Base-by-base conservation (phyloP, 345 rosid genomes). In the Abelmoschus esculentus region DNA sequence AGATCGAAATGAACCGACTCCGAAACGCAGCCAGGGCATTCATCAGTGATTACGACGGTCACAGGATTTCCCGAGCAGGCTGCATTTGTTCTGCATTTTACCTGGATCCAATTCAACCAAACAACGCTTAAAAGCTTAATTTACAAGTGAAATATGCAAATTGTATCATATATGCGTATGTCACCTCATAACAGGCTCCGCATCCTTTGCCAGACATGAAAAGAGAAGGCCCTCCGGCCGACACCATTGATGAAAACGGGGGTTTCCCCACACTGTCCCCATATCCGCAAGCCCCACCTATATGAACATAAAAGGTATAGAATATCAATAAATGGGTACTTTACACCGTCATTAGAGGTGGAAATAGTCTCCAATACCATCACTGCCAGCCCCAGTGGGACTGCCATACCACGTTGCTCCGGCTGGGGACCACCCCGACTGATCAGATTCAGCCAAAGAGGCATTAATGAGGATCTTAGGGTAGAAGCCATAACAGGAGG, bases 121-220 rank as follows among this genome's bases (percentile, higher is more conserved):
- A 18, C 12, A 34, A n/a, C 57, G 18, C 22, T 53, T 0, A 17
- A 53, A 53, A 46, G n/a, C 52, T 36, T 36, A 36, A 36, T 46
- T 46, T 10, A 3, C 52, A 14, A 12, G 13, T 14, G 52, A 36
- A 46, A 46, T 46, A 46, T 22, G 26, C 26, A 22, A 22, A 22
- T 22, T 22, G 26, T 3, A 46, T 46, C 7, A 3, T 14, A 13
- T 46, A 46, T 46, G n/a, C n/a, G 57, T 49, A 36, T 17, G 4
- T 14, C 31, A 87, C 87, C 87, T 83, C 79, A 67, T 83, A 92
- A 82, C 98, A 89, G 6, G 84, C 80, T 75, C 93, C 97, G 71
- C 97, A 90, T 47, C 93, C 97, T 76, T 81, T 57, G 66, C 75
- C 75, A 4, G 52, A 50, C 54, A 65, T 64, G 49, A 22, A 72